Conservation (phyloP, 129 eudicot species). For the Flaveria linearis region DNA sequence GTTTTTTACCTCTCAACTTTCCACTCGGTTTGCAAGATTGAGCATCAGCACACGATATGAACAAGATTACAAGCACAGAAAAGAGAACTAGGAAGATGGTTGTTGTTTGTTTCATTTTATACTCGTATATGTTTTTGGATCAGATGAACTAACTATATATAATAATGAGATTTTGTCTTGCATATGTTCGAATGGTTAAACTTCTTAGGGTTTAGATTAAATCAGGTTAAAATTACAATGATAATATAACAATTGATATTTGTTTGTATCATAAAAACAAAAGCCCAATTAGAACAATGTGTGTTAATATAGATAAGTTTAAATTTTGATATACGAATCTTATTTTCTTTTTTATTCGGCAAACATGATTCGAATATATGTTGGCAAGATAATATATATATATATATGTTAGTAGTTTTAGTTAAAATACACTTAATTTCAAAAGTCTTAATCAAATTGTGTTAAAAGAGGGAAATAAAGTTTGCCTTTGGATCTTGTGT, state of each 20-base stretch:
- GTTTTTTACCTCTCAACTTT: conserved; percentile 30
- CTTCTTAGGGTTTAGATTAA: neutral
- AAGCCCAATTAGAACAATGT: neutral
- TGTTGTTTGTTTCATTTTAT: conserved; percentile 19
- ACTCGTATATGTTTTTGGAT: neutral
- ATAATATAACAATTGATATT: neutral
- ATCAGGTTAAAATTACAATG: neutral
- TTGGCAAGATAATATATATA: neutral
- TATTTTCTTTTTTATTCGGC: neutral
- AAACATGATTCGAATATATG: conserved; percentile 3
- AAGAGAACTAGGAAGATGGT: conserved; percentile 6
- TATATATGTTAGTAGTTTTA: neutral
- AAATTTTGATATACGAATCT: conserved; percentile 1
- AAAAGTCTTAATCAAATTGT: neutral
- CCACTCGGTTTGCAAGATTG: conserved; percentile 35
- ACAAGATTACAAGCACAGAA: neutral
- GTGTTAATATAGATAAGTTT: neutral
- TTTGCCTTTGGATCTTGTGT: neutral
- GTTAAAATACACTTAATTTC: neutral
- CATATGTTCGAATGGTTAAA: conserved; percentile 5
- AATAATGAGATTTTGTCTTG: conserved; percentile 3
- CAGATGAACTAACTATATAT: neutral
- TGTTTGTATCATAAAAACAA: conserved; percentile 14
- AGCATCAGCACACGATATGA: conserved; percentile 21
- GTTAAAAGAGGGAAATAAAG: neutral